Conservation (phyloP, 257 asterid genomes). For the Hygrophila difformis region DNA sequence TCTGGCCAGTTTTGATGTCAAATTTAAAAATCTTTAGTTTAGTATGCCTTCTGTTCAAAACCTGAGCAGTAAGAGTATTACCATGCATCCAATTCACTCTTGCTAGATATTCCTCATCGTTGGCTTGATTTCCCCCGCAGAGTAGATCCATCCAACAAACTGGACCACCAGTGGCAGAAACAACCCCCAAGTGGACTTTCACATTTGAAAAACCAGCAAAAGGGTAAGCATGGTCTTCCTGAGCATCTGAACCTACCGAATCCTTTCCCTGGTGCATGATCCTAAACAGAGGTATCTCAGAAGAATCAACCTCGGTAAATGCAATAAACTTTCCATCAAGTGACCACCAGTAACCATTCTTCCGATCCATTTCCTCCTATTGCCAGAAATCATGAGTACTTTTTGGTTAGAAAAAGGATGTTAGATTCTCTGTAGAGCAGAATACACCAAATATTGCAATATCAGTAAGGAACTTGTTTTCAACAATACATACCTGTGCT, state of each 20-base stretch:
- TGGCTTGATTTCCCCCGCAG: conserved; percentile 47
- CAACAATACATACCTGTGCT: conserved; percentile 63
- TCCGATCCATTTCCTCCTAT: conserved; percentile 97
- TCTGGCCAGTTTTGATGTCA: conserved; percentile 63
- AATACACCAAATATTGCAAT: conserved; percentile 2
- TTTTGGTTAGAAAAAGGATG: conserved; percentile 17
- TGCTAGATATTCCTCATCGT: conserved; percentile 68
- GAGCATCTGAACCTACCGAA: conserved; percentile 64
- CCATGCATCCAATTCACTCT: conserved; percentile 92
- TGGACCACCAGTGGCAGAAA: conserved; percentile 55
- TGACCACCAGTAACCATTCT: conserved; percentile 98
- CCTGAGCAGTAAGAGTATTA: conserved; percentile 75
- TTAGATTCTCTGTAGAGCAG: conserved; percentile 3
- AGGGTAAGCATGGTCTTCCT: conserved; percentile 96
- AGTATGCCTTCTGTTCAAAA: conserved; percentile 68
- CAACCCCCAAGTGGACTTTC: conserved; percentile 72
- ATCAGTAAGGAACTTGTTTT: conserved; percentile 3
- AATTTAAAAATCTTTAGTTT: conserved; percentile 65
- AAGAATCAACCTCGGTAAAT: conserved; percentile 71
- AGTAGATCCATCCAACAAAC: conserved; percentile 82
- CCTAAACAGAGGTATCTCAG: conserved; percentile 64
- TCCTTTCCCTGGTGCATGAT: conserved; percentile 94
- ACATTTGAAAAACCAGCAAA: conserved; percentile 79
- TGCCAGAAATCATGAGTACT: conserved; percentile 16
- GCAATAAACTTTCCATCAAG: conserved; percentile 81